Conservation (phyloP, 331 rosid species). For the Stylosanthes scabra region DNA sequence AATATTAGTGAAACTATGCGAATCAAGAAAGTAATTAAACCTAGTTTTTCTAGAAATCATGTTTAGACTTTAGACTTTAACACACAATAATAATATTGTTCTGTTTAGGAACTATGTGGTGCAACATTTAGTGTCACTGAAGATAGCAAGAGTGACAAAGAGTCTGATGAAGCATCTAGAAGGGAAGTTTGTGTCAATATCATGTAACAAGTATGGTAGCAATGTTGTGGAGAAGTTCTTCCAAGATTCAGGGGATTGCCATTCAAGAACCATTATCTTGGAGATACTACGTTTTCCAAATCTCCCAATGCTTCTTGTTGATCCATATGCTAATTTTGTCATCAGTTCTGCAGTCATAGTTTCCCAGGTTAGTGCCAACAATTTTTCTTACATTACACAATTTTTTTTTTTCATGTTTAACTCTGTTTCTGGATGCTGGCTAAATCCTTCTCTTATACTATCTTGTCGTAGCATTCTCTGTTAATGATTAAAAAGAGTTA, state of each 20-base stretch:
- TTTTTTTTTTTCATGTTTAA: too few species aligned
- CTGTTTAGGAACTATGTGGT: conserved; percentile 61
- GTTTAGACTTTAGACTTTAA: too few species aligned
- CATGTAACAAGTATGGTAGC: conserved; percentile 58
- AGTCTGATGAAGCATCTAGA: conserved; percentile 40
- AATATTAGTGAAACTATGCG: too few species aligned
- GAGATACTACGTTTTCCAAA: conserved; percentile 45
- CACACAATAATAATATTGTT: too few species aligned
- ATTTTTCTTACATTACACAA: not conserved
- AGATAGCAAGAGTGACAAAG: conserved; percentile 34
- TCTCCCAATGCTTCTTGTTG: conserved; percentile 46
- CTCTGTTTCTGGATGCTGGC: too few species aligned
- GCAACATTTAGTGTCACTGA: conserved; percentile 52
- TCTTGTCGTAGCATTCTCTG: too few species aligned
- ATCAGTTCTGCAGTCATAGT: conserved; percentile 49
- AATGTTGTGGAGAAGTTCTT: conserved; percentile 68
- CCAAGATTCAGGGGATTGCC: conserved; percentile 30
- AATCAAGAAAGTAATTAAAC: too few species aligned
- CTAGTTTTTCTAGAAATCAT: not conserved
- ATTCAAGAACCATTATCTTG: conserved; percentile 34
- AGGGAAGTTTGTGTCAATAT: conserved; percentile 41
- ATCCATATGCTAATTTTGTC: conserved; percentile 65
- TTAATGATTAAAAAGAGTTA: too few species aligned
- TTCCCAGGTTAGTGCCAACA: conserved; percentile 49
- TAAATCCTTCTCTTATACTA: too few species aligned